A percentile compares a stretch with the other conserved stretches of the same genome.
Evolutionary conservation across 2,329 filamentous ascomycete genomes (phyloP).

Genomic region (Alternaria incomplexa): DNA sequence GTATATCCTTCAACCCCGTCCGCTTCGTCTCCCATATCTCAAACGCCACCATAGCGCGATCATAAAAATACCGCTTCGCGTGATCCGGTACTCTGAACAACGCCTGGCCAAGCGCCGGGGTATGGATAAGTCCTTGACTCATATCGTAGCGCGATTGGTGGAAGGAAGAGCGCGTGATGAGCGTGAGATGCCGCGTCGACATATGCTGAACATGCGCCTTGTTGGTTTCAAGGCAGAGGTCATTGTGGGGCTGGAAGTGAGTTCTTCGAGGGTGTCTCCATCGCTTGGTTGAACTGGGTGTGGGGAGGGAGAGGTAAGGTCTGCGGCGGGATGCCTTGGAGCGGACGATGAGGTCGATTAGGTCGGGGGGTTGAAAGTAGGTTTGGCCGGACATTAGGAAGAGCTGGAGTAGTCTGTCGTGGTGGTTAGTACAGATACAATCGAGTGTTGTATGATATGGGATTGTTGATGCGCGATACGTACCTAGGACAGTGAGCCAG

Average conservation of each 20-base stretch:
- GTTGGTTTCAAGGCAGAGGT: neutral
- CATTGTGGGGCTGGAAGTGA: too few species aligned
- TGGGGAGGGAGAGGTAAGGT: conserved; percentile 18
- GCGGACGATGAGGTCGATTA: conserved; percentile 31
- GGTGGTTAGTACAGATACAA: neutral
- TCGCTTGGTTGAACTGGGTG: conserved; percentile 3
- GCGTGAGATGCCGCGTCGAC: neutral
- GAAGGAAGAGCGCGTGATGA: neutral
- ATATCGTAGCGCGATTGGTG: neutral
- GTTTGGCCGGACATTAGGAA: conserved; percentile 27
- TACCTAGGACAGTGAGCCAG: conserved; percentile 8
- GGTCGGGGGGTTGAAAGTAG: conserved; percentile 33
- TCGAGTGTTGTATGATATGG: neutral
- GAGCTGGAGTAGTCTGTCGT: conserved; percentile 13
- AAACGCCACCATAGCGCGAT: conserved; percentile 14
- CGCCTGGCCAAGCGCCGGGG: neutral
- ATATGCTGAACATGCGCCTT: neutral
- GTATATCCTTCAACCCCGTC: conserved; percentile 7
- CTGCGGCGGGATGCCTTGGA: conserved; percentile 5
- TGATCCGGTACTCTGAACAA: conserved; percentile 11
- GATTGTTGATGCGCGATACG: neutral
- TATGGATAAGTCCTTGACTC: neutral
- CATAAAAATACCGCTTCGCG: conserved; percentile 4
- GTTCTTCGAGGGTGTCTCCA: neutral
- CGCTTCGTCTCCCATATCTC: neutral